phyloP scores from a whole-genome alignment of 208 protist species.

The Crithidia sp. region DNA sequence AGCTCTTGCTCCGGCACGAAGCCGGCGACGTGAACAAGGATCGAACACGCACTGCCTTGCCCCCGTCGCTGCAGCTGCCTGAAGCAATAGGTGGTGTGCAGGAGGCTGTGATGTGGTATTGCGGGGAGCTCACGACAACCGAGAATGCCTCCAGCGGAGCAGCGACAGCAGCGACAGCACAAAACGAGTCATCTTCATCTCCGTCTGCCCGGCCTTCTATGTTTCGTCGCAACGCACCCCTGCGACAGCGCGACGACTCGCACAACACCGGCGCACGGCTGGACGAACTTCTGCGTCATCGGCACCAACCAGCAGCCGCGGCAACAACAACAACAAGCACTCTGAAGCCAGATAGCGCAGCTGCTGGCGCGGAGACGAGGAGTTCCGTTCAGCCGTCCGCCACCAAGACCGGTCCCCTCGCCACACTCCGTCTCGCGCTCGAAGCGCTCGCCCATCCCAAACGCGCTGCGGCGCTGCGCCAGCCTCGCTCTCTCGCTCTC shows the following conservation, averaged over 20 bases:
- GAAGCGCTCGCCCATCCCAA: conserved; percentile 21
- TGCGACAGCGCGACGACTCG: neutral
- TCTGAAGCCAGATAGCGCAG: no score
- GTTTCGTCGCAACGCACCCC: neutral
- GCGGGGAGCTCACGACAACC: conserved; percentile 5
- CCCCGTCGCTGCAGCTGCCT: conserved; percentile 23
- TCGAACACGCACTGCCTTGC: conserved; percentile 3
- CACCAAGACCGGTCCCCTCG: conserved; percentile 13
- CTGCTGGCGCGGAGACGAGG: no score
- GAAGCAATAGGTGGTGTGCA: conserved; percentile 9
- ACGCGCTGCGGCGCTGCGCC: conserved; percentile 15
- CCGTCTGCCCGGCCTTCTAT: neutral
- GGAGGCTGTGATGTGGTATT: conserved; percentile 33
- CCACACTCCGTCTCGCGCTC: conserved; percentile 21
- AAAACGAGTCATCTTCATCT: neutral
- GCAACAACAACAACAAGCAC: neutral
- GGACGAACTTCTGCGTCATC: conserved; percentile 26
- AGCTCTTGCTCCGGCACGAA: conserved; percentile 13
- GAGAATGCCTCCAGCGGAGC: neutral
- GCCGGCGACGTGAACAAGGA: neutral
- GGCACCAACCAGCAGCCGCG: conserved; percentile 1
- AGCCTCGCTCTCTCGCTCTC: conserved; percentile 25
- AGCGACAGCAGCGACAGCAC: neutral
- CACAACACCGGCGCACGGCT: conserved; percentile 11
- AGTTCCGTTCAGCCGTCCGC: no score